Base-by-base conservation (phyloP, 495 filamentous ascomycete species). In the Staphylotrichum longicolle region DNA sequence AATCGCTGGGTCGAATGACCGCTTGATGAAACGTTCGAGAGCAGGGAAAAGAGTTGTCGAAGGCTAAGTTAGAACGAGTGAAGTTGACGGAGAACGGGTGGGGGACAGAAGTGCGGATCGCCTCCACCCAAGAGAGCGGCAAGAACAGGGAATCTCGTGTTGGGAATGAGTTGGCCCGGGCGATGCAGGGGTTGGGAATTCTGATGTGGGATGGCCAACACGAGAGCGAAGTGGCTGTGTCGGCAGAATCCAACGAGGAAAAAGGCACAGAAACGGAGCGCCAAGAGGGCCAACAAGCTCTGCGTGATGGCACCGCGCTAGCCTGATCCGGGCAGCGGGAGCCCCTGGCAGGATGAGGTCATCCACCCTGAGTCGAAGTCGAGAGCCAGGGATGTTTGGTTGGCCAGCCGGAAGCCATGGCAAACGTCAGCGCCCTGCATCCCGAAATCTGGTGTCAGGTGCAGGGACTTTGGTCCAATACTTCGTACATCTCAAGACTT, bases 81-180 rank as follows among this genome's bases (percentile, higher is more conserved):
- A 47, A 32, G 57, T 60, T 27, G n/a, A 27, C 41, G 8, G 12
- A 52, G 15, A 45, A 40, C 39, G 9, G 14, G 57, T 52, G 57
- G 57, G 39, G 45, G 44, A 27, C 8, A 27, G 20, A 7, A 10
- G 52, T 54, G 37, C 14, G 30, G 30, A 35, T 20, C 3, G 37
- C 15, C 20, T 33, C 47, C 35, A 37, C 46, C 8, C 33, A 20
- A 56, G 40, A 12, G 20, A 20, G 45, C 15, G 11, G 10, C 10
- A 15, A 46, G 54, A 48, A 32, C 50, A 60, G 50, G 50, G 58
- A 60, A 41, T 54, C 58, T 54, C 49, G 49, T 60, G 50, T 54
- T 54, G 58, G 20, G 14, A 60, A 44, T 27, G 14, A 50, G 57
- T 46, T 60, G 48, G 57, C 40, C 32, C 14, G 30, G 20, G 27